Evolutionary conservation across 108 stramenopile species (phyloP), one percentile per base, ranked within the genome.

Genomic region (Seminavis robusta): DNA sequence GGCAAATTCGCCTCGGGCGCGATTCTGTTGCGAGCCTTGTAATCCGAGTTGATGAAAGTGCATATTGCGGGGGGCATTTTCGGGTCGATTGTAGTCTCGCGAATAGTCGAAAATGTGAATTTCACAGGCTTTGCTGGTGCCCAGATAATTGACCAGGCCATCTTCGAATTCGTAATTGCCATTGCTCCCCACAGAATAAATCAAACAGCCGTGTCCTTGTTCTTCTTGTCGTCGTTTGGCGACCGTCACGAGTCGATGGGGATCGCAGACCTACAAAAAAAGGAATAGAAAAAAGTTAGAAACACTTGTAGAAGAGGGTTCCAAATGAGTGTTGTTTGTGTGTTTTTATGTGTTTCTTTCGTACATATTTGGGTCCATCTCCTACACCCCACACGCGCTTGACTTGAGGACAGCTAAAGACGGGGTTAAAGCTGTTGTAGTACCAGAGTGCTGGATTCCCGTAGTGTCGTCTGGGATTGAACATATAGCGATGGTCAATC

Each of bases 51-150:
- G 59, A 65, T 84, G 83, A 59, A 66, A 84, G 48, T 79, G 48
- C 9, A 74, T 62, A 34, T 72, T 64, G 44, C 51, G 46, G 46
- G 16, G 9, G 56, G 62, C 1, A 61, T 66, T 53, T 28, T 37
- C 50, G 27, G 33, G 40, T 28, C 25, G 48, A 49, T 7, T 29
- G 45, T 21, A 71, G 41, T 73, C 61, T 17, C 52, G 59, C 47
- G 73, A 58, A 59, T n/a, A n/a, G n/a, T 84, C 83, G 63, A 80
- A 84, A 10, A 79, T 67, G 39, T 84, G 78, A 43, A 79, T 71
- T 39, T 84, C 78, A 44, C 83, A 84, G 9, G 56, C 47, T 6
- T 62, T 68, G 24, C 39, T 52, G n/a, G n/a, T n/a, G 10, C 73
- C 64, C 7, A 71, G 34, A 19, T 50, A 41, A 0, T 71, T 54